Conservation (phyloP, 768 basidiomycete genomes). For the Dictyophora rubrovolvata region DNA sequence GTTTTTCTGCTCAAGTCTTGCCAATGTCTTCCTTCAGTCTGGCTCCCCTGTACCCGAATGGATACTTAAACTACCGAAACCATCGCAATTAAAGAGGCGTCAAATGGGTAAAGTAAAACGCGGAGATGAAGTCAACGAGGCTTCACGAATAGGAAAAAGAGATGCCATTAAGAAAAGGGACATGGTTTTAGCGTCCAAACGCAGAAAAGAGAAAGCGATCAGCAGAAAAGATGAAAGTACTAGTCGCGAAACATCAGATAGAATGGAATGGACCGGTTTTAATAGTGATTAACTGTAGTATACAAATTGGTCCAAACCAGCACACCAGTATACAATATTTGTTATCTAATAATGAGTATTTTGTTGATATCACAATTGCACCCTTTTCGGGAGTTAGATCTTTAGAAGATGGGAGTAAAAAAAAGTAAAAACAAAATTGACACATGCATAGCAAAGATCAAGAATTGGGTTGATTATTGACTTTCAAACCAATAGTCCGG, state of each 20-base stretch:
- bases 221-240: conserved; percentile 7
- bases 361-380: too few relatives aligned
- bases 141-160: conserved; percentile 54
- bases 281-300: not conserved
- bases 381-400: too few relatives aligned
- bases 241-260: not conserved
- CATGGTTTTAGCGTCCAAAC: conserved; percentile 68
- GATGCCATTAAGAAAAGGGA: conserved; percentile 71
- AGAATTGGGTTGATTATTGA: too few relatives aligned
- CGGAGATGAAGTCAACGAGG: conserved; percentile 62
- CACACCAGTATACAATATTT: too few relatives aligned
- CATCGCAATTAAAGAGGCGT: conserved; percentile 78
- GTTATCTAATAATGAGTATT: too few relatives aligned
- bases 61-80: conserved; percentile 91
- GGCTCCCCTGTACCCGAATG: conserved; percentile 88
- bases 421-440: too few relatives aligned
- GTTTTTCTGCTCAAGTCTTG: conserved; percentile 48
- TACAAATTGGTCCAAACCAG: too few relatives aligned
- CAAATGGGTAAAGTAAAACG: conserved; percentile 80
- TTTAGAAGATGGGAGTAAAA: too few relatives aligned
- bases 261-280: not conserved
- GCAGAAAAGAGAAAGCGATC: conserved; percentile 39
- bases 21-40: conserved; percentile 89
- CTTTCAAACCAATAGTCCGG: too few relatives aligned
- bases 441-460: too few relatives aligned